A percentile compares a stretch with the other conserved stretches of the same genome.
Evolutionary conservation across 2,329 filamentous ascomycete genomes (phyloP).

Genomic region (Penicillium expansum): DNA sequence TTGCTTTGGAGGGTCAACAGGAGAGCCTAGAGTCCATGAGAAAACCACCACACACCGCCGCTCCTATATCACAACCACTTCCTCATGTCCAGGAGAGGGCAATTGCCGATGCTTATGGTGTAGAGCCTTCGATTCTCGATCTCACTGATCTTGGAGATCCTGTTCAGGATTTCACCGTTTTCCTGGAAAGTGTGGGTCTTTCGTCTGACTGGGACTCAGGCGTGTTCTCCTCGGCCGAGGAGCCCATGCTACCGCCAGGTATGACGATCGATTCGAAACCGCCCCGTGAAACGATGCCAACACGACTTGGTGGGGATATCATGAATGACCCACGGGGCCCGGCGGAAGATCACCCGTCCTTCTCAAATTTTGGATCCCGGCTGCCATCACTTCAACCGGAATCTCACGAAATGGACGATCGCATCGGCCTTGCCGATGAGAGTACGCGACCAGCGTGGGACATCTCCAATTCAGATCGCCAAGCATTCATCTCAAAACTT

Average conservation of each 20-base stretch:
- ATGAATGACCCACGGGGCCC: constrained; percentile 39
- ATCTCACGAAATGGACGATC: constrained; percentile 45
- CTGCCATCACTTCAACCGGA: constrained; percentile 49
- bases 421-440: constrained; percentile 43
- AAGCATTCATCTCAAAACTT: constrained; percentile 45
- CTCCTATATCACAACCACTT: constrained; percentile 35
- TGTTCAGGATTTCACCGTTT: constrained; percentile 50
- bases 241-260: constrained; percentile 37
- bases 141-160: constrained; percentile 48
- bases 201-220: constrained; percentile 51
- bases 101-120: constrained; percentile 44
- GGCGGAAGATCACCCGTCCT: constrained; percentile 44
- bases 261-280: constrained; percentile 40
- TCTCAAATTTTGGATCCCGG: constrained; percentile 50
- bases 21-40: constrained; percentile 40
- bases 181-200: constrained; percentile 49
- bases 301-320: constrained; percentile 41
- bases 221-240: constrained; percentile 45
- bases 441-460: constrained; percentile 47
- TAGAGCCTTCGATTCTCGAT: constrained; percentile 47
- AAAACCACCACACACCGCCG: constrained; percentile 35
- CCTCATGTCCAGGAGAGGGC: constrained; percentile 35
- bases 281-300: constrained; percentile 29
- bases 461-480: constrained; percentile 47
- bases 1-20: constrained; percentile 48